Evolutionary conservation across 345 rosid genomes (phyloP).

Genomic region (Adansonia digitata): DNA sequence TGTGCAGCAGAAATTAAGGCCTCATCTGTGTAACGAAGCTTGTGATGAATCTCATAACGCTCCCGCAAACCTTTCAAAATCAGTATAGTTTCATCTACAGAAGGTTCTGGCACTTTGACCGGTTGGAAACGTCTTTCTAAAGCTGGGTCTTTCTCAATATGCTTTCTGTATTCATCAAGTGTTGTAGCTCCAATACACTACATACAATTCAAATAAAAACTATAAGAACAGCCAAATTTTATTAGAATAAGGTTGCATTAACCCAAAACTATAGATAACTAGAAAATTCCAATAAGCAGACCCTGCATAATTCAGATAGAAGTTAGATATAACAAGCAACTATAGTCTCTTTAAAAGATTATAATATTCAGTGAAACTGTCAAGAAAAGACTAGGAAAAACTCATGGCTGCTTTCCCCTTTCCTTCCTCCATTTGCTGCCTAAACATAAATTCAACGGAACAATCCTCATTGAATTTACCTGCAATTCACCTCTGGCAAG

Average conservation of each 20-base stretch:
- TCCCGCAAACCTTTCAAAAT: conserved; percentile 92
- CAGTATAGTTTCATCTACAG: conserved; percentile 90
- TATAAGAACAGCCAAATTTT: neutral
- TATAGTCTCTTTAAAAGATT: neutral
- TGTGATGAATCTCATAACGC: conserved; percentile 97
- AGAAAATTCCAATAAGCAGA: neutral
- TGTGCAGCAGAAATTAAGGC: conserved; percentile 84
- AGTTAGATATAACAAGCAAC: neutral
- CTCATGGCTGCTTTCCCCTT: neutral
- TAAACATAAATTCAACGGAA: neutral
- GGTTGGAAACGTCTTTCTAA: conserved; percentile 98
- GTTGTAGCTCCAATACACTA: conserved; percentile 99
- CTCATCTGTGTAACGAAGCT: conserved; percentile 93
- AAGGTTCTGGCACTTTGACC: conserved; percentile 95
- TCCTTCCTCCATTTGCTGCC: neutral
- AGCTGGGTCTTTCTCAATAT: conserved; percentile 99
- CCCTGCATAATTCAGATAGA: too few relatives aligned
- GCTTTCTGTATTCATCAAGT: conserved; percentile 92
- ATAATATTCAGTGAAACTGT: neutral
- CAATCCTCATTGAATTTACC: conserved; percentile 33
- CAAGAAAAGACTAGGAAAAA: neutral
- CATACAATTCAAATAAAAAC: conserved; percentile 16
- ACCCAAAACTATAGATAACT: neutral
- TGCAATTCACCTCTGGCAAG: conserved; percentile 99
- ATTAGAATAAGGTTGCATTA: neutral